Base-by-base conservation (phyloP, 2,329 filamentous ascomycete genomes). In the Cladobotryum protrusum region DNA sequence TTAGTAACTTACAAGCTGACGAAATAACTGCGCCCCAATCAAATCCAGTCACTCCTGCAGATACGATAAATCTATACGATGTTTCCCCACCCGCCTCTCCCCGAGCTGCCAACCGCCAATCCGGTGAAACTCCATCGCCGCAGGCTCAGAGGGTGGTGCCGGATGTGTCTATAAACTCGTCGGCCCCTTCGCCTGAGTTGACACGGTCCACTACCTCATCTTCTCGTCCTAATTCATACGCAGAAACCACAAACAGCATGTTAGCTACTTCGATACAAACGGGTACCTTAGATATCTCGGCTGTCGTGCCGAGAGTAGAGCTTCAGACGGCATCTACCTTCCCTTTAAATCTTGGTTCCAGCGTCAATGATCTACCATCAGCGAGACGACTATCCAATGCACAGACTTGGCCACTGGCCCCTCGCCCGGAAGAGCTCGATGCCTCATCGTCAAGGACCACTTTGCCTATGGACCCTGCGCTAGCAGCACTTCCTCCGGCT, bases 51-150 rank as follows among this genome's bases (percentile, higher is more conserved):
- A 44, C 53, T 11, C 55, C 54, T 3, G 17, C 52, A 12, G 55
- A 58, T 33, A 63, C 65, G 11, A 61, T 57, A 9, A 66, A 76
- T 20, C 59, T 77, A 3, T 77, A 77, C 57, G 69, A 75, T 51
- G 72, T 71, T 4, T 75, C 74, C 2, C 74, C 75, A 1, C 73
- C 71, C 2, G 66, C 61, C 11, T 74, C 73, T 0, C 74, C 74
- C 1, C 56, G 43, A 18, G 53, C 55, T 32, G 41, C 47, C 13
- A 47, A 49, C 9, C 40, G 43, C 7, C 55, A 48, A 17, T 15
- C 40, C 9, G 48, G 46, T 12, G 50, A 48, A 5, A 11, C 19
- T 7, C 32, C 32, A 14, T 35, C 47, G 18, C 50, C 47, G 1
- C 39, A 32, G 3, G 47, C 48, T 24, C 11, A 18, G 14, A 18